Conservation (phyloP, 371 early-diverging fungal species). For the Rhizopus microsporus region DNA sequence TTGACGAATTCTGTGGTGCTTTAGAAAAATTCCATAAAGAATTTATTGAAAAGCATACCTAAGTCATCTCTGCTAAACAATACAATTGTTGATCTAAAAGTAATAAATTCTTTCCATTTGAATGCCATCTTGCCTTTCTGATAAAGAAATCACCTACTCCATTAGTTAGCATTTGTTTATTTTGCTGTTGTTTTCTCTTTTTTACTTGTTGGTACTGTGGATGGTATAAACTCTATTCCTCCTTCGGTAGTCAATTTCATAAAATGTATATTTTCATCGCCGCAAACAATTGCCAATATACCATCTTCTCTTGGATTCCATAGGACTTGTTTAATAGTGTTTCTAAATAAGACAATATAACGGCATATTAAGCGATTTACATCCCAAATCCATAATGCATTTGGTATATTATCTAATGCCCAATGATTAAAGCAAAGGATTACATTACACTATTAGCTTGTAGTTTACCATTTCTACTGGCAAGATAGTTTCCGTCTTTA, state of each 20-base stretch:
- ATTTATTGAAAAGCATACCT: slow-evolving; percentile 73
- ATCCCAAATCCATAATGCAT: slow-evolving; percentile 67
- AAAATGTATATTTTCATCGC: slow-evolving; percentile 47
- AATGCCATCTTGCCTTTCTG: slow-evolving; percentile 36
- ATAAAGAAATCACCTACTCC: slow-evolving; percentile 41
- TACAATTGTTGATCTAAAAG: slow-evolving; percentile 41
- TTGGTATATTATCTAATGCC: slow-evolving; percentile 61
- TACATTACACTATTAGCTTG: slow-evolving; percentile 18
- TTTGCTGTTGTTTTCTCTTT: not conserved
- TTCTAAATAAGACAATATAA: slow-evolving; percentile 50
- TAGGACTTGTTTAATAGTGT: slow-evolving; percentile 42
- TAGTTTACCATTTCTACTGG: slow-evolving; percentile 46
- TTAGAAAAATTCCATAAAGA: slow-evolving; percentile 77
- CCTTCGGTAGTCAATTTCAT: slow-evolving; percentile 27
- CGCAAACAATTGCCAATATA: slow-evolving; percentile 52
- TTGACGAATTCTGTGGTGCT: slow-evolving; percentile 83
- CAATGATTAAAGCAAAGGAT: too few relatives aligned
- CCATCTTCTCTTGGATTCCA: slow-evolving; percentile 65
- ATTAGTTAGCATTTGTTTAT: not conserved
- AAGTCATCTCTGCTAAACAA: slow-evolving; percentile 30
- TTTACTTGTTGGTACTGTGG: slow-evolving; percentile 33
- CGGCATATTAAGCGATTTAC: slow-evolving; percentile 37
- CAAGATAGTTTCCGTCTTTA: slow-evolving; percentile 54
- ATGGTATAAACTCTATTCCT: slow-evolving; percentile 8
- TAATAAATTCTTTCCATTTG: slow-evolving; percentile 38